Evolutionary conservation across 169 alveolate genomes (phyloP).

Genomic region (Cryptosporidium muris): DNA sequence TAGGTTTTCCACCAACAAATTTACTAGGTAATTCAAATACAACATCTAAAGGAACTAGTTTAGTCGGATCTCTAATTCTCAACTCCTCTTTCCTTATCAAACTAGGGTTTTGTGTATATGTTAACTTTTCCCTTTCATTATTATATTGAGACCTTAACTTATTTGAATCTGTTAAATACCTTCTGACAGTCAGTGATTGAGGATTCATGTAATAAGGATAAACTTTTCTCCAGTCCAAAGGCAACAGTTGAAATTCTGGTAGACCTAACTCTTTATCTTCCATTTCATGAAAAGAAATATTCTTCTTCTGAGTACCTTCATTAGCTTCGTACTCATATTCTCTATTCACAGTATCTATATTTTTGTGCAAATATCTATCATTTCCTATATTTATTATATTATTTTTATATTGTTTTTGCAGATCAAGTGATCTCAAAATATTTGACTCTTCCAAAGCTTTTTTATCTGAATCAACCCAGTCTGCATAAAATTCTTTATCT

Average conservation of each 20-base stretch:
- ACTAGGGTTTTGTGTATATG: no score
- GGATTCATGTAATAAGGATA: not conserved
- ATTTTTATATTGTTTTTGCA: not conserved
- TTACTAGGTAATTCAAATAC: conserved; percentile 7
- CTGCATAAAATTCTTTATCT: conserved; percentile 10
- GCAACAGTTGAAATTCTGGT: not conserved
- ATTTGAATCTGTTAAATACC: no score
- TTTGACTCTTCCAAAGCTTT: not conserved
- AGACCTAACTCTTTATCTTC: not conserved
- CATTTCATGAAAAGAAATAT: not conserved
- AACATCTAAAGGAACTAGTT: conserved; percentile 19
- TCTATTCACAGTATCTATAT: no score
- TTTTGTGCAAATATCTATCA: no score
- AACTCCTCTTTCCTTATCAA: no score
- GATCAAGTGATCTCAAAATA: not conserved
- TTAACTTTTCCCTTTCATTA: no score
- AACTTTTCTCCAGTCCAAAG: not conserved
- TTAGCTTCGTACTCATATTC: not conserved
- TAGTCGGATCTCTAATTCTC: not conserved
- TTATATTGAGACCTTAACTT: no score
- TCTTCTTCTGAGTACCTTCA: not conserved
- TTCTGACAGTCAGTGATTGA: no score
- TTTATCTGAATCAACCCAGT: conserved; percentile 20
- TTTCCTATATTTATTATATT: not conserved
- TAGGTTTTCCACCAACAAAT: not conserved